These are phyloP conservation scores for Sporisorium exsertum DNA, from an alignment of 1,284 basidiomycete species.

Conservation along the genomic window DNA sequence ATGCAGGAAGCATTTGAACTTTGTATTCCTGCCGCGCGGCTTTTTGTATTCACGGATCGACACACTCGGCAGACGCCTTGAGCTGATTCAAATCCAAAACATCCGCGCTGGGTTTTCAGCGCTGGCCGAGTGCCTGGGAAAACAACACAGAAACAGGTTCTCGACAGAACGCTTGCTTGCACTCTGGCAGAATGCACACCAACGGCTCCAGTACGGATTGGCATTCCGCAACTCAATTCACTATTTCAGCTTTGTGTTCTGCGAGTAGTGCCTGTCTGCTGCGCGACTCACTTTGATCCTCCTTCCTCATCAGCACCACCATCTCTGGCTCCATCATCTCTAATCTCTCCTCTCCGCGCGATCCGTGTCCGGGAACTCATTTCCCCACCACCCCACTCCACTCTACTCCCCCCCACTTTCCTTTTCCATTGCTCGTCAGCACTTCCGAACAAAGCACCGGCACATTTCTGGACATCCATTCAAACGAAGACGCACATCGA, in stretches of 20 bases:
- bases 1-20: background rate
- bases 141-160: slow-evolving; percentile 1
- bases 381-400: background rate
- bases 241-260: background rate
- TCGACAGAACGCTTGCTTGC: no score
- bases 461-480: background rate
- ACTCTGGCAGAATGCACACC: no score
- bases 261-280: background rate
- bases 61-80: background rate
- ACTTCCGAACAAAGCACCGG: background rate
- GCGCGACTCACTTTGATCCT: no score
- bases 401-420: slow-evolving; percentile 6
- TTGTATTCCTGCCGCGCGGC: background rate
- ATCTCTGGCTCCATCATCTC: slow-evolving; percentile 6
- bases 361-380: slow-evolving; percentile 5
- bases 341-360: slow-evolving; percentile 3
- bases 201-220: no score
- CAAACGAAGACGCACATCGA: no score
- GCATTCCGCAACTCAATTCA: background rate
- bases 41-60: slow-evolving; percentile 3
- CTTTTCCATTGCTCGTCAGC: slow-evolving; percentile 12
- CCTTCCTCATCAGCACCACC: slow-evolving; percentile 9
- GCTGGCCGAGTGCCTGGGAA: slow-evolving; percentile 6
- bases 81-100: slow-evolving; percentile 7
- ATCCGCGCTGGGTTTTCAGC: slow-evolving; percentile 1